Evolutionary conservation across 2,329 filamentous ascomycete genomes (phyloP).

Genomic region (Plectosphaerella sp.): DNA sequence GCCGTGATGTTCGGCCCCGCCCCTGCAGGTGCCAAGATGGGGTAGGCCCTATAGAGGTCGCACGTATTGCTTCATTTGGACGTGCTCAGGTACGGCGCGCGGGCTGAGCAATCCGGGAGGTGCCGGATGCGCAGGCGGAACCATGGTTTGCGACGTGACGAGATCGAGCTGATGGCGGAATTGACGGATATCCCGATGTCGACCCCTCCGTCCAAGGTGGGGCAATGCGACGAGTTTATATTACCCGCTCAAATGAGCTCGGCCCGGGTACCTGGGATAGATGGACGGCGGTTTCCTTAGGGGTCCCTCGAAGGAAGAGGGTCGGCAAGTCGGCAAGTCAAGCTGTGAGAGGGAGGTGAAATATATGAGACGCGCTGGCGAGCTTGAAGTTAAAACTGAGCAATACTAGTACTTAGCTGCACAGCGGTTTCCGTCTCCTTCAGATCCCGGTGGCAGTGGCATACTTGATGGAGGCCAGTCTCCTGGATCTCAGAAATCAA

Average conservation of each 20-base stretch:
- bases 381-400: too few species aligned
- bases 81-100: neutral
- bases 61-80: neutral
- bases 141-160: neutral
- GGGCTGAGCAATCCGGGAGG: neutral
- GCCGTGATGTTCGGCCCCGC: neutral
- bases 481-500: too few species aligned
- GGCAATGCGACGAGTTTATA: neutral
- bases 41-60: neutral
- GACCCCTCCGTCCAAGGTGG: neutral
- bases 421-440: too few species aligned
- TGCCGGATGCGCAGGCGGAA: neutral
- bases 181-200: neutral
- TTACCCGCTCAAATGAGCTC: neutral
- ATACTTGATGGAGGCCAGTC: too few species aligned
- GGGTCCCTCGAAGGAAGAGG: neutral
- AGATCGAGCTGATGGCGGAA: neutral
- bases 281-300: neutral
- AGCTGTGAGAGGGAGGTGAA: neutral
- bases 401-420: too few species aligned
- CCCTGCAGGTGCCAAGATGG: neutral
- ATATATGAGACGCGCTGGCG: neutral
- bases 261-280: neutral
- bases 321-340: neutral
- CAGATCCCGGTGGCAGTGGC: too few species aligned